phyloP scores from a whole-genome alignment of 768 basidiomycete genomes.

The Floccularia luteovirens region DNA sequence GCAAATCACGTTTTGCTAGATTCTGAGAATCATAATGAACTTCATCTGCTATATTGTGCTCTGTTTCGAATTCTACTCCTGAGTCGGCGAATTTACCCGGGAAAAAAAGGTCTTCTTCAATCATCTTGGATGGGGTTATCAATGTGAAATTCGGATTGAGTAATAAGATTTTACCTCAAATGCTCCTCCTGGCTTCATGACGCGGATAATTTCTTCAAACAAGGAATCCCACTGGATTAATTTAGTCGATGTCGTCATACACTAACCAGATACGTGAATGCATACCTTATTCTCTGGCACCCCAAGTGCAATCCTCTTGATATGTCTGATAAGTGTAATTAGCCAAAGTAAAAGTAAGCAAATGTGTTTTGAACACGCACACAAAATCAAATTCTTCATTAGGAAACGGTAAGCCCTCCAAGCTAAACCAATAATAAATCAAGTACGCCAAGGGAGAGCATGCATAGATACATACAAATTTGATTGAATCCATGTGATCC shows the following conservation, averaged over 20 bases:
- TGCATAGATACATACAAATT: slow-evolving; percentile 48
- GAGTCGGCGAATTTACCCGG: slow-evolving; percentile 43
- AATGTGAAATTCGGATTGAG: background rate
- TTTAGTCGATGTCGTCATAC: background rate
- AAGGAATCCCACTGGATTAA: slow-evolving; percentile 52
- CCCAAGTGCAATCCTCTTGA: slow-evolving; percentile 65
- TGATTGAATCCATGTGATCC: slow-evolving; percentile 66
- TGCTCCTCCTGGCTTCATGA: slow-evolving; percentile 69
- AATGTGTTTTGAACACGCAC: slow-evolving; percentile 28
- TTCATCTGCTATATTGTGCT: slow-evolving; percentile 14
- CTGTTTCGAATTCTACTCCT: slow-evolving; percentile 19
- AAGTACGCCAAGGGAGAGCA: background rate
- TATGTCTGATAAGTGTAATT: slow-evolving; percentile 33
- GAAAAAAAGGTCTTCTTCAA: slow-evolving; percentile 72
- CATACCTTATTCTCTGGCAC: slow-evolving; percentile 70
- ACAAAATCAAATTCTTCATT: slow-evolving; percentile 74
- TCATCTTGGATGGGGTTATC: slow-evolving; percentile 31
- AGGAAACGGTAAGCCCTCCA: slow-evolving; percentile 63
- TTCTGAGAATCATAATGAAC: slow-evolving; percentile 14
- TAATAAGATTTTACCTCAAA: slow-evolving; percentile 41
- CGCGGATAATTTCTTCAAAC: slow-evolving; percentile 61
- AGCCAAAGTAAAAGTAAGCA: slow-evolving; percentile 1
- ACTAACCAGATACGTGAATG: background rate
- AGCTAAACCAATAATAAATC: slow-evolving; percentile 24
- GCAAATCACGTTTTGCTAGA: no score